These are phyloP conservation scores for Colletotrichum aenigma DNA, from an alignment of 2,329 filamentous ascomycete genomes.

Conservation along the genomic window DNA sequence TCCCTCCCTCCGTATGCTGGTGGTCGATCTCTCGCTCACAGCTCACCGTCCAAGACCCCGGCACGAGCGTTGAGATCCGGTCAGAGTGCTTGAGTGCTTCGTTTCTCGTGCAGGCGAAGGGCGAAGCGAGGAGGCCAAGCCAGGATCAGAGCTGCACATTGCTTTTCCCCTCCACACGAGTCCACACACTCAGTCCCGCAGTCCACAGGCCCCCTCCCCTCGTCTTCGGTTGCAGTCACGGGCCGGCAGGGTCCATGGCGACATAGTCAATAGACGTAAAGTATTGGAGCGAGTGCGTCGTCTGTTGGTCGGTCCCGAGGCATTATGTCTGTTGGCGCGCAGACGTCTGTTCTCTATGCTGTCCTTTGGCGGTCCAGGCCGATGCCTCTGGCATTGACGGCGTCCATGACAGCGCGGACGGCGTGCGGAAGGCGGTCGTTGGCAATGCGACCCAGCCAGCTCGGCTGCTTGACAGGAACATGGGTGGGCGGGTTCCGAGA, in stretches of 20 bases:
- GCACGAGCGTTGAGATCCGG: not conserved
- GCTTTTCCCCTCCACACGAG: not conserved
- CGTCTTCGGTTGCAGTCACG: not conserved
- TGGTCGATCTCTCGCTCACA: not conserved
- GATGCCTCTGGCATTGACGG: not conserved
- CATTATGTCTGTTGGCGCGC: not conserved
- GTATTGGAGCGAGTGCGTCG: not conserved
- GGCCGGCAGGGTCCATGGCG: not conserved
- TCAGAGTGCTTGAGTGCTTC: not conserved
- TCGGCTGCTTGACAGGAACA: not conserved
- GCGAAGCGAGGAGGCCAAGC: slow-evolving; percentile 16
- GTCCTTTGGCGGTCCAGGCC: not conserved
- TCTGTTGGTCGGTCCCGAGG: not conserved
- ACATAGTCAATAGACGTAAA: not conserved
- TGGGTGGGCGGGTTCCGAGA: not conserved
- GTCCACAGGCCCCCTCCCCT: not conserved
- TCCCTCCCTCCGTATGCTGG: not conserved
- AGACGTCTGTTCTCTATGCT: not conserved
- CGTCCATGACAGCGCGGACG: not conserved
- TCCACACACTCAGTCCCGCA: not conserved
- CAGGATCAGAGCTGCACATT: not conserved
- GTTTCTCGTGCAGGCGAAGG: not conserved
- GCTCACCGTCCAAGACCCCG: not conserved
- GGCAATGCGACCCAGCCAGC: not conserved
- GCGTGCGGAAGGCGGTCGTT: not conserved